Evolutionary conservation across 73 alveolate species (phyloP), one percentile per base, ranked within the genome.

Genomic region (Paramecium octaurelia): DNA sequence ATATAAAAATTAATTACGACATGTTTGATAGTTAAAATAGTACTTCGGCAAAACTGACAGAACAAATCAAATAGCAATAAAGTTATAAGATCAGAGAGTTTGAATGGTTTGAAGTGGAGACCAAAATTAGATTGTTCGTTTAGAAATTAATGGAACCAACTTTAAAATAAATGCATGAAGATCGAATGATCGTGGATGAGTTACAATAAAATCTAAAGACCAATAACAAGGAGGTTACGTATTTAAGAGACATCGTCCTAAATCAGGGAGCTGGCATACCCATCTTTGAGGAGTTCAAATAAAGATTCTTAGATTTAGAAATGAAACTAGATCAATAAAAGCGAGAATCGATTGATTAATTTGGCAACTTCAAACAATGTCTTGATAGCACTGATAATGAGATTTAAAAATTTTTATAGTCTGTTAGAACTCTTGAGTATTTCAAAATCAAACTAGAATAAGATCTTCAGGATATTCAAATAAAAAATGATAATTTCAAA

Each of bases 81-180:
- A 64, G 46, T 2, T 87, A 58, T 64, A 87, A 87, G 24, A 87
- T 87, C 2, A 87, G 93, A 87, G 93, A 87, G 29, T 87, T 60
- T 21, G 93, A 87, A 36, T 87, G 93, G 93, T 87, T 87, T 60
- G 93, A 87, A 46, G 88, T 87, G 6, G 93, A 87, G 40, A 87
- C 93, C 23, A 87, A 87, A 44, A 87, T 87, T 21, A 87, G 93
- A 21, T 64, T 64, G 59, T 87, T 87, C 36, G 93, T 87, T 4
- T 20, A 87, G 23, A 77, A 87, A 35, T 42, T 87, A 4, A 27
- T 87, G 42, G 77, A 87, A 36, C 93, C 93, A 21, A 87, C 93
- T 8, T 38, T 87, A 14, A 87, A 68, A 64, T 64, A 87, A 23
- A 35, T 87, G 11, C 76, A 58, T 34, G 86, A 64, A 24, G 93